Evolutionary conservation across 2,329 filamentous ascomycete genomes (phyloP).

Genomic region (Ophiosphaerella herpotricha): DNA sequence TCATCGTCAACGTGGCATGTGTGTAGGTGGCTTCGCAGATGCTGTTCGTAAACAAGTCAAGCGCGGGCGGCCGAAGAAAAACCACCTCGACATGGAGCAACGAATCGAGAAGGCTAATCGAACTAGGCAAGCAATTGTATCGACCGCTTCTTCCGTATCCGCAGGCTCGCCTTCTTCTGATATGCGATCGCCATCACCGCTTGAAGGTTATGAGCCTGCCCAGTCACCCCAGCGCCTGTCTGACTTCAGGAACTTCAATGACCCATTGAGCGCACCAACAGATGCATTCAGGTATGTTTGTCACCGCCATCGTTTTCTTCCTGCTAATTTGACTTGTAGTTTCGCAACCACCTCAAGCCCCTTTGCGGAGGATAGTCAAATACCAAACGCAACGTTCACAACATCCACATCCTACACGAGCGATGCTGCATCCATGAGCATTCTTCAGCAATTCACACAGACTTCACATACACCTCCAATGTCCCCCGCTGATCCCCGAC

Average conservation of each 20-base stretch:
- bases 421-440: conserved; percentile 39
- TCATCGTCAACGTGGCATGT: conserved; percentile 95
- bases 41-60: conserved; percentile 69
- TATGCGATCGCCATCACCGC: conserved; percentile 31
- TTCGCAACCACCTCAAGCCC: conserved; percentile 39
- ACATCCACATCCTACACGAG: conserved; percentile 33
- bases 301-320: neutral
- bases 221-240: conserved; percentile 27
- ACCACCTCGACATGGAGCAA: conserved; percentile 63
- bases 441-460: conserved; percentile 43
- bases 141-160: conserved; percentile 40
- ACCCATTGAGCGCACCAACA: conserved; percentile 31
- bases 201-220: conserved; percentile 29
- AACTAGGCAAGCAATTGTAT: conserved; percentile 51
- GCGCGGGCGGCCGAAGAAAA: conserved; percentile 68
- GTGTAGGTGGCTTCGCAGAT: conserved; percentile 90
- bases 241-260: conserved; percentile 33
- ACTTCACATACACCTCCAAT: conserved; percentile 44
- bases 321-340: conserved; percentile 28
- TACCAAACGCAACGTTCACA: conserved; percentile 31
- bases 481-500: conserved; percentile 40
- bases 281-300: conserved; percentile 40
- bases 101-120: conserved; percentile 61
- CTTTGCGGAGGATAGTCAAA: conserved; percentile 26
- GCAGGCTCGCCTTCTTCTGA: conserved; percentile 42